Base-by-base conservation (phyloP, 441 rosid genomes). In the Gossypium gossypioides region DNA sequence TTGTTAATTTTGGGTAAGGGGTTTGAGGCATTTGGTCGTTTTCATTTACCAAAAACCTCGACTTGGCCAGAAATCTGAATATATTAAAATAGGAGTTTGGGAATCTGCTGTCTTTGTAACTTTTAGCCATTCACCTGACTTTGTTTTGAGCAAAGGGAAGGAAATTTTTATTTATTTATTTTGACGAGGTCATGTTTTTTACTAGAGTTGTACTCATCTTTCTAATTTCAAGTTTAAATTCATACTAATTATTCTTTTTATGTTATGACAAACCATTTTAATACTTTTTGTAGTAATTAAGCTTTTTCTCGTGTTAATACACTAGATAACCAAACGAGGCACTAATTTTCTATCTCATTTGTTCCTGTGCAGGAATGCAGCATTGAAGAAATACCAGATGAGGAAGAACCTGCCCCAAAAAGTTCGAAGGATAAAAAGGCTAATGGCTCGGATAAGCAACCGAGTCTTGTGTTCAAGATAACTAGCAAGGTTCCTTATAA, bases 371-470 rank as follows among this genome's bases (percentile, higher is more conserved):
- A 91, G 97, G 97, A 91, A 77, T 89, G 93, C 75, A 84, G 50
- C 75, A 79, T 91, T 42, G 92, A 89, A 80, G 91, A 91, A 79
- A 75, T 84, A 48, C 24, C 86, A 16, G 90, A 85, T 50, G 97
- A 89, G 29, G 90, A 86, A 81, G 92, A 82, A 73, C 85, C 82
- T 62, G 79, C 81, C 12, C 72, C 85, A 34, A 91, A 89, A 79
- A 82, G 88, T 83, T 87, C 82, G 7, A 89, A 88, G 83, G 89
- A 88, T 65, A 91, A 87, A 80, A 89, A 88, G 75, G 82, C 87
- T 40, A 85, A 85, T 81, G 91, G 93, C 77, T 87, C 90, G 25
- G 90, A 86, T 72, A 87, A 86, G 81, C 84, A 81, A 67, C 80
- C 83, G 40, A 80, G 85, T 77, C 86, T 81, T 68, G 79, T 83